Base-by-base conservation (phyloP, 371 early-diverging fungal genomes). In the Mucor circinelloides region DNA sequence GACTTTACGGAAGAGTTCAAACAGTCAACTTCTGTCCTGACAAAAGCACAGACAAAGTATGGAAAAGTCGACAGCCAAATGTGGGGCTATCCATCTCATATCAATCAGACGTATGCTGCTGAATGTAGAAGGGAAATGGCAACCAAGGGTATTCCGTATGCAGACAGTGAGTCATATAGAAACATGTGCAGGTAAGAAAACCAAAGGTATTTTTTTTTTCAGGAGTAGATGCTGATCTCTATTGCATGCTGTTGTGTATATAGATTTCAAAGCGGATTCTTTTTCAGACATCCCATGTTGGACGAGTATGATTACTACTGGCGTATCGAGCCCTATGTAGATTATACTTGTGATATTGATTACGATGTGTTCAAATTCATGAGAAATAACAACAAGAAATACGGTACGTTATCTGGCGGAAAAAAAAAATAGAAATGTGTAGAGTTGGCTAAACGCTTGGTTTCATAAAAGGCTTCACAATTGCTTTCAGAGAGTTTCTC, bases 251-350 rank as follows among this genome's bases (percentile, higher is more conserved):
- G 19, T 34, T 19, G 6, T 30, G 36, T 36, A 13, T 25, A 12
- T 61, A 69, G 93, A 72, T 90, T 79, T 58, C 79, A 82, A 55
- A 82, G 78, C 36, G 96, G 98, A 6, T 95, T 91, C 75, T 95
- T 99, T 73, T 97, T 89, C 76, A 81, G 88, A 55, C 96, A 98
- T 71, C 91, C 92, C 54, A 74, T 95, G 6, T 74, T 97, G 30
- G 80, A 80, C 44, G 78, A 89, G 54, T 93, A 90, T 65, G 92
- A 96, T 68, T 98, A 91, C 74, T 99, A 97, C 77, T 99, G 99
- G 99, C 83, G 99, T 10, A 85, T 99, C 12, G 99, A 99, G 71
- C 99, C 99, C 2, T 91, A 89, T 48, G 97, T 97, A 4, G 84
- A 89, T 38, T 96, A 92, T 67, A 87, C 84, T 64, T 99, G 99